Base-by-base conservation (phyloP, 139 green algal genomes). In the Ostreobium quekettii region DNA sequence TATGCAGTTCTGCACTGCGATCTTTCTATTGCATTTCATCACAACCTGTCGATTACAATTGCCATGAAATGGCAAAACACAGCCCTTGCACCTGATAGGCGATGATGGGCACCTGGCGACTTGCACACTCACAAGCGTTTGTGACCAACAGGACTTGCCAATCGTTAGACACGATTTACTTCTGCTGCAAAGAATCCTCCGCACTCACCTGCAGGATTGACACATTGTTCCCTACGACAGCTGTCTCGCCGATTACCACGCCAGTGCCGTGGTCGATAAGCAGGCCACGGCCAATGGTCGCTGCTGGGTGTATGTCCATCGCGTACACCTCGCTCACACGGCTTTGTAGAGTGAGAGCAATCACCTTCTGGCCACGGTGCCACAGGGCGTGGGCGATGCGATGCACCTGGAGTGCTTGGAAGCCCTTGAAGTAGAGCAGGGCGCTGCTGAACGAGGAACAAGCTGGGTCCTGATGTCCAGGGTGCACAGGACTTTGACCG, bases 371-470 rank as follows among this genome's bases (percentile, higher is more conserved):
- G 1, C 89, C 87, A 0, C 73, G 48, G 0, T 76, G 49, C 90
- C 91, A 99, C 47, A 98, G 75, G 29, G 80, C 70, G 71, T 99
- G 89, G 4, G 89, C 90, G 31, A 98, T 90, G 47, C 93, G 82
- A 60, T 98, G 90, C 26, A 86, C 76, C 80, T 98, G 89, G 3
- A 97, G 71, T 0, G 91, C 87, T 49, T 98, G 92, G 71, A 89
- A 97, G 42, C 93, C 93, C 77, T 97, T 97, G 80, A 88, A 97
- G 84, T 95, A 96, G 8, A 97, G 83, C 58, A 97, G 71, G 0
- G 83, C 89, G 33, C 86, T 81, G 37, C 72, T 83, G 60, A 90
- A 92, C 1, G 70, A 76, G 1, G 81, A 77, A 76, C 91, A 97
- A 3, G 91, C 91, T 1, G 91, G 90, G 72, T 97, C 83, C 64